These are phyloP conservation scores for Trametes meyenii DNA, from an alignment of 768 basidiomycete species.

Conservation along the genomic window DNA sequence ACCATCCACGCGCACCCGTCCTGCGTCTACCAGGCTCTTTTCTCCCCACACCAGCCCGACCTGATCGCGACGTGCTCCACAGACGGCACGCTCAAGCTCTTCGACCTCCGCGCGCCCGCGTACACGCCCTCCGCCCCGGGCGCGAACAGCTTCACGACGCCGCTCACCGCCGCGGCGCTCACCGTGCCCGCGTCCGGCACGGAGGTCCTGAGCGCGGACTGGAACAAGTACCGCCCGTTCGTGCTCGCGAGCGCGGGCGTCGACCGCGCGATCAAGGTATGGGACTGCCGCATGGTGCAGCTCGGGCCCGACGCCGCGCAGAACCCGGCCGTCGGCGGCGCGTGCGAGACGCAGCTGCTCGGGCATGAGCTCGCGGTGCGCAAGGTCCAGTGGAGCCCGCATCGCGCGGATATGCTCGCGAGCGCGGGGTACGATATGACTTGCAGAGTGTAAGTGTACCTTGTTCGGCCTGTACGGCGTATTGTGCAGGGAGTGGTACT, in stretches of 20 bases:
- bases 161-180: conserved; percentile 69
- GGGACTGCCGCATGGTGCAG: conserved; percentile 89
- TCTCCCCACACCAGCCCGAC: conserved; percentile 90
- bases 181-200: conserved; percentile 78
- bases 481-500: background rate
- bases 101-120: conserved; percentile 71
- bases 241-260: conserved; percentile 79
- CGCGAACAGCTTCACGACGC: conserved; percentile 61
- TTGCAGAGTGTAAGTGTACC: conserved; percentile 74
- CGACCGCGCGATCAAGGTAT: conserved; percentile 74
- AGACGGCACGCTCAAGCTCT: conserved; percentile 83
- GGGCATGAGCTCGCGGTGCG: conserved; percentile 93
- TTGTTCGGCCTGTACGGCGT: background rate
- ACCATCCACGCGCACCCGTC: conserved; percentile 84
- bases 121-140: conserved; percentile 52
- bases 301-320: conserved; percentile 45
- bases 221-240: conserved; percentile 90
- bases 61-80: conserved; percentile 82
- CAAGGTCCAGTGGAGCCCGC: conserved; percentile 89
- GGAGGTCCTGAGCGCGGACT: conserved; percentile 83
- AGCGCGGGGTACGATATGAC: conserved; percentile 94
- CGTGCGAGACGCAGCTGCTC: conserved; percentile 67
- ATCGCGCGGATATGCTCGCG: conserved; percentile 70
- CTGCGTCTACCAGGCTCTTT: conserved; percentile 89
- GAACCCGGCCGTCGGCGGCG: conserved; percentile 61